Conservation (phyloP, 768 basidiomycete species). For the Lepiota subincarnata region DNA sequence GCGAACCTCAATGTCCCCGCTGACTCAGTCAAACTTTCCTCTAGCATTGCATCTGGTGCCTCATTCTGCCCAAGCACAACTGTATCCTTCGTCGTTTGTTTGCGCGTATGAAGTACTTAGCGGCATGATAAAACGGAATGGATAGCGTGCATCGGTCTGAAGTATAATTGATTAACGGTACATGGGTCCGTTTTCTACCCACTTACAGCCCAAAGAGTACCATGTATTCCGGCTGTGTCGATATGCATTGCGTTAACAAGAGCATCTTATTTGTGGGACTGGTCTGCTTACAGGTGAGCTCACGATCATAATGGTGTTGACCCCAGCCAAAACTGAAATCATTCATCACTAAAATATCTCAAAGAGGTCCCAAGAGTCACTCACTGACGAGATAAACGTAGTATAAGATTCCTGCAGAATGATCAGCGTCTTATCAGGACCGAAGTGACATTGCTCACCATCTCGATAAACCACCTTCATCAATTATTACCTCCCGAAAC, state of each 20-base stretch:
- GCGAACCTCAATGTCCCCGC: no score
- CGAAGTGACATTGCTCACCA: not conserved
- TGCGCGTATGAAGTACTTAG: slow-evolving; percentile 6
- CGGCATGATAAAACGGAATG: slow-evolving; percentile 8
- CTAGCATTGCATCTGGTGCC: no score
- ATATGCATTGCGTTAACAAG: not conserved
- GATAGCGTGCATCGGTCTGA: slow-evolving; percentile 8
- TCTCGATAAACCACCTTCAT: slow-evolving; percentile 10
- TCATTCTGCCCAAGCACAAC: not conserved
- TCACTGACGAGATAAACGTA: slow-evolving; percentile 11
- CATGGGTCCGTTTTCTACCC: not conserved
- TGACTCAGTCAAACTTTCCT: no score
- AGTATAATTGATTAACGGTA: not conserved
- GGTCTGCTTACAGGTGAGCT: not conserved
- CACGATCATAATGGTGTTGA: not conserved
- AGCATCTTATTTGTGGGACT: not conserved
- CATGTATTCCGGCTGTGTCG: not conserved
- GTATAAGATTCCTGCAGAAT: slow-evolving; percentile 1
- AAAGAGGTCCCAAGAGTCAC: not conserved
- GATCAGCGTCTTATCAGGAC: no score
- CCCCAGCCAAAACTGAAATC: not conserved
- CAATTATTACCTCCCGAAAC: slow-evolving; percentile 3
- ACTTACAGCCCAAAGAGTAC: not conserved
- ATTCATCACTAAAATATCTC: not conserved
- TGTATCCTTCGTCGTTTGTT: not conserved